Evolutionary conservation across 306 rosid genomes (phyloP).

Genomic region (Bauhinia variegata): DNA sequence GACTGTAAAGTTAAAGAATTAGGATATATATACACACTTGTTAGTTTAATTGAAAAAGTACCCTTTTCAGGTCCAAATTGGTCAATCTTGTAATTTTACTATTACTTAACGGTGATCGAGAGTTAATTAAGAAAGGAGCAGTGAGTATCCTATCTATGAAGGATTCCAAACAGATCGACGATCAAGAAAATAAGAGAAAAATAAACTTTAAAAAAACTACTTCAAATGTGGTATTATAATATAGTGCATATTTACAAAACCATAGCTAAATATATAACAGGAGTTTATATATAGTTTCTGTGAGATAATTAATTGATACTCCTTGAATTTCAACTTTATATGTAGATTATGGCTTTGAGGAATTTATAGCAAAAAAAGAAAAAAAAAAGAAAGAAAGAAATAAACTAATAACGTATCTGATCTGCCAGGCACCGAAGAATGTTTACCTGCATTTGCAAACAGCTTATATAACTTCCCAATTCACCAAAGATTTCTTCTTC

Average conservation of each 20-base stretch:
- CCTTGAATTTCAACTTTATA: slow-evolving; percentile 21
- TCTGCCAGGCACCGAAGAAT: slow-evolving; percentile 58
- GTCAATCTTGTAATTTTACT: background rate
- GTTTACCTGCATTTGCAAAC: slow-evolving; percentile 73
- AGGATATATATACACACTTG: background rate
- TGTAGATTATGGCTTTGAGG: no score
- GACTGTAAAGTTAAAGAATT: no score
- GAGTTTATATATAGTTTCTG: slow-evolving; percentile 17
- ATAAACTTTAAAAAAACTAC: no score
- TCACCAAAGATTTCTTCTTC: slow-evolving; percentile 55
- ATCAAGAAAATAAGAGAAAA: no score
- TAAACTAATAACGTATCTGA: slow-evolving; percentile 7
- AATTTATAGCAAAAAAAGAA: no score
- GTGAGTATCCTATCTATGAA: background rate
- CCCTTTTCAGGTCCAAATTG: background rate
- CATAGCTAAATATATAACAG: background rate
- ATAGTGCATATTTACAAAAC: background rate
- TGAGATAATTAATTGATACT: slow-evolving; percentile 11
- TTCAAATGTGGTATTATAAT: no score
- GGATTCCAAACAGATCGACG: no score
- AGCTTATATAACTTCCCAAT: slow-evolving; percentile 57
- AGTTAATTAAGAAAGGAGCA: background rate
- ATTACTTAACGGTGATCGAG: no score
- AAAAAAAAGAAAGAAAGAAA: slow-evolving; percentile 8
- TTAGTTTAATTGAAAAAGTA: no score